A percentile compares a stretch with the other conserved stretches of the same genome.
Conservation (phyloP, 1,284 basidiomycete species). For the Pulveroboletus sp. region DNA sequence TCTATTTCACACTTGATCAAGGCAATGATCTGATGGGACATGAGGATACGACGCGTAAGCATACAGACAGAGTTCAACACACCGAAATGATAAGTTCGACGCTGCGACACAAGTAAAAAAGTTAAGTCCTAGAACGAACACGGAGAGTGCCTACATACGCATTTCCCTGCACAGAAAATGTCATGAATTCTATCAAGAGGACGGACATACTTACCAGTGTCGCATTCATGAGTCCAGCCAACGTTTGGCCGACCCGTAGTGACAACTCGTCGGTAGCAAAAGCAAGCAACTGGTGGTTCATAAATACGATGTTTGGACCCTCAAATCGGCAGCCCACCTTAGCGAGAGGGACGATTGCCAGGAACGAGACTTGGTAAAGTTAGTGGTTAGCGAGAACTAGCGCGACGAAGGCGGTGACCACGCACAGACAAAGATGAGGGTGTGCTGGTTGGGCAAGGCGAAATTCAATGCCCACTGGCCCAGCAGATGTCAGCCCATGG, state of each 20-base stretch:
- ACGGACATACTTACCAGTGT: slow-evolving; percentile 58
- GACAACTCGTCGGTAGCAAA: slow-evolving; percentile 88
- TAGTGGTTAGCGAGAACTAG: slow-evolving; percentile 1
- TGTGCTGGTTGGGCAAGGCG: slow-evolving; percentile 50
- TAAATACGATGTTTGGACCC: neutral
- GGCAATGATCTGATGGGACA: slow-evolving; percentile 69
- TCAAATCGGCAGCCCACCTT: slow-evolving; percentile 44
- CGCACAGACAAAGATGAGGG: slow-evolving; percentile 70
- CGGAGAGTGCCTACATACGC: slow-evolving; percentile 51
- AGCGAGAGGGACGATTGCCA: slow-evolving; percentile 72
- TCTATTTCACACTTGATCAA: slow-evolving; percentile 75
- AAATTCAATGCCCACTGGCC: slow-evolving; percentile 72
- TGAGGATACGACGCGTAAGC: slow-evolving; percentile 5
- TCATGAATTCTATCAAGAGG: neutral
- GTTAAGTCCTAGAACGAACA: neutral
- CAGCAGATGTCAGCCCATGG: slow-evolving; percentile 5
- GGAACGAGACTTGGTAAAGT: slow-evolving; percentile 57
- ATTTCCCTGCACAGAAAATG: slow-evolving; percentile 55
- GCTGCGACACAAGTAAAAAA: slow-evolving; percentile 36
- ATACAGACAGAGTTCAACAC: slow-evolving; percentile 12
- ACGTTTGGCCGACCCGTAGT: slow-evolving; percentile 77
- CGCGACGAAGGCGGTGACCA: slow-evolving; percentile 11
- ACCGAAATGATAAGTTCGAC: slow-evolving; percentile 79
- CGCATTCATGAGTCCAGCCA: slow-evolving; percentile 83
- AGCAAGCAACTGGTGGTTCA: slow-evolving; percentile 59